Evolutionary conservation across 1,139 yeast species (phyloP), one percentile per base, ranked within the genome.

Genomic region (Kodamaea arcana): DNA sequence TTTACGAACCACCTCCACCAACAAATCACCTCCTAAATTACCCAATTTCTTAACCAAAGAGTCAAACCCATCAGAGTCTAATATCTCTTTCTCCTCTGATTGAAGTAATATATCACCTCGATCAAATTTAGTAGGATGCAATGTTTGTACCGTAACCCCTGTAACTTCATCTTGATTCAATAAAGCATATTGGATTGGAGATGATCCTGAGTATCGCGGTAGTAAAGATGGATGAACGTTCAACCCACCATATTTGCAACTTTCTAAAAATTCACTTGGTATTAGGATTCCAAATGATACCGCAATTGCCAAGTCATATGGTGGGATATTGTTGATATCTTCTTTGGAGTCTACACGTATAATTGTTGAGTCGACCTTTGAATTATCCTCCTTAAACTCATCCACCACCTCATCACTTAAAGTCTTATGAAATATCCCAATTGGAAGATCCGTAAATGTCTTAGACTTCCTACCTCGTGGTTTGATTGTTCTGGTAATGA

Each of bases 221-320:
- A 92, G 67, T 13, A 90, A 57, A 0, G 97, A 87, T 0, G 99
- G 99, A 54, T 92, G 99, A 0, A 92, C 90, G 52, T 92, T 92
- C 16, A 92, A 52, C 0, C 97, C 94, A 1, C 92, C 90, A 50
- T 59, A 77, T 8, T 59, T 56, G 27, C 82, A 60, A 0, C 52
- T 30, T 0, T 51, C 35, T 3, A 92, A 56, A 43, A 87, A 78
- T 3, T 56, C 41, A 0, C 60, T 60, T 0, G 97, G 97, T 5
- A 92, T 86, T 31, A 90, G 62, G 34, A 69, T 69, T 0, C 98
- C 98, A 53, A 79, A 92, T 0, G 97, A 87, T 1, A 88, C 97
- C 0, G 97, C 97, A 17, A 92, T 69, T 0, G 88, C 82, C 45
- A 88, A 54, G 45, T 84, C 75, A 50, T 72, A 83, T 1, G 53